Evolutionary conservation across 352 stramenopile species (phyloP), one percentile per base, ranked within the genome.

Genomic region (Bremia lactucae): DNA sequence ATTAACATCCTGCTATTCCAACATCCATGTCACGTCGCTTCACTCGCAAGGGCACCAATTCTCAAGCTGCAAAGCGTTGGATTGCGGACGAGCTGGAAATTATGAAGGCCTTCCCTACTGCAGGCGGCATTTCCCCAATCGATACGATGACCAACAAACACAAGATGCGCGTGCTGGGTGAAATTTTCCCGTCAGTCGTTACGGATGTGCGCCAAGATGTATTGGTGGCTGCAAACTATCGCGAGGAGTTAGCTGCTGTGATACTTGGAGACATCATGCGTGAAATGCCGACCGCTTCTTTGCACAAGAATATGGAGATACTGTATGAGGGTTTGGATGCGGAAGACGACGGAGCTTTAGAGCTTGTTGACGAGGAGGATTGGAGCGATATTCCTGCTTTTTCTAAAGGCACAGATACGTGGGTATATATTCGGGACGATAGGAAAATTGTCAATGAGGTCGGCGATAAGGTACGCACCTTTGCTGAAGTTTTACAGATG

Each of bases 381-480:
- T 87, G 73, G 73, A 73, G 68, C 42, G 60, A 79, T 18, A 68
- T 82, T 24, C 35, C 47, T 7, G 42, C 31, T 4, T 39, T 55
- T 16, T 60, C 34, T 35, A 62, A 43, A 35, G 50, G 48, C 39
- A 52, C 31, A 46, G 59, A 67, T 4, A 36, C 49, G 24, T 83
- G 70, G 66, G 65, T 81, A 8, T 42, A 82, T 25, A 64, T 85
- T 19, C 70, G 81, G 37, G 63, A 87, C 49, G 70, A 84, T 31
- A 85, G 75, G 75, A 72, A 87, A 39, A 56, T 85, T n/a, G 60
- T 87, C 7, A 68, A 83, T 36, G 55, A 58, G 49, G 43, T 68
- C 34, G 50, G 53, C 11, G 51, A 73, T 19, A 65, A 53, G 34
- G 54, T 72, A n/a, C 65, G 69, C 7, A 71, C 74, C 3, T 83